phyloP scores from a whole-genome alignment of 192 early-diverging fungal species.

The Gryganskiella cystojenkinii region DNA sequence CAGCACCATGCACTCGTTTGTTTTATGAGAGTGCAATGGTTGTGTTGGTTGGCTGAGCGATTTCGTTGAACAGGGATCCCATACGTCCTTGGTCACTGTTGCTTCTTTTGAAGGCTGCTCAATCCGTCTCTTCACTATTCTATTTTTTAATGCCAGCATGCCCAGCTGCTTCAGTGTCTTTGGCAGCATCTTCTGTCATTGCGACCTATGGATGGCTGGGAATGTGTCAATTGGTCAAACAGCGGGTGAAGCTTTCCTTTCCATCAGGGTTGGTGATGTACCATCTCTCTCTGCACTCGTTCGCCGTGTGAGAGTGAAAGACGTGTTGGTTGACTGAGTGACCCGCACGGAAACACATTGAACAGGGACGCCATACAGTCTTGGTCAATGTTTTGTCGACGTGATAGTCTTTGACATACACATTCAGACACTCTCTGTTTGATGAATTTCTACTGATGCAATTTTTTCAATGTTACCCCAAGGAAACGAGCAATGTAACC shows the following conservation, averaged over 20 bases:
- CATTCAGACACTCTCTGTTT: conserved; percentile 7
- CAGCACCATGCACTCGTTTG: conserved; percentile 31
- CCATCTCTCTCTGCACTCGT: conserved; percentile 34
- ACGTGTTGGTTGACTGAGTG: conserved; percentile 41
- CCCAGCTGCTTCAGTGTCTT: conserved; percentile 2
- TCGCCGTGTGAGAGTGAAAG: conserved; percentile 38
- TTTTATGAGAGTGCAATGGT: conserved; percentile 30
- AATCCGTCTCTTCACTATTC: too few relatives aligned
- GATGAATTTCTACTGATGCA: conserved; percentile 15
- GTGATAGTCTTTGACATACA: conserved; percentile 15
- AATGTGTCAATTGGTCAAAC: conserved; percentile 46
- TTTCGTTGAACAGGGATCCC: conserved; percentile 2
- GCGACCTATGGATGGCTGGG: conserved; percentile 25
- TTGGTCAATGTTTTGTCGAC: conserved; percentile 35
- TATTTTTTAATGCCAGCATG: conserved; percentile 6
- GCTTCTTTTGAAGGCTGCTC: too few relatives aligned
- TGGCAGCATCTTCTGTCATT: conserved; percentile 8
- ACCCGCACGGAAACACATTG: conserved; percentile 28
- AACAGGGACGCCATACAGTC: conserved; percentile 32
- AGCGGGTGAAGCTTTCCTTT: conserved; percentile 18
- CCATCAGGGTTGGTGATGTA: conserved; percentile 29
- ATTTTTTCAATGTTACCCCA: background rate
- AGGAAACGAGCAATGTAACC: background rate
- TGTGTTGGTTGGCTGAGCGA: conserved; percentile 36
- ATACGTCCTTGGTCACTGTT: too few relatives aligned